A percentile compares a stretch with the other conserved stretches of the same genome.
Evolutionary conservation across 1,284 basidiomycete genomes (phyloP).

Genomic region (Ceratobasidium sp.): DNA sequence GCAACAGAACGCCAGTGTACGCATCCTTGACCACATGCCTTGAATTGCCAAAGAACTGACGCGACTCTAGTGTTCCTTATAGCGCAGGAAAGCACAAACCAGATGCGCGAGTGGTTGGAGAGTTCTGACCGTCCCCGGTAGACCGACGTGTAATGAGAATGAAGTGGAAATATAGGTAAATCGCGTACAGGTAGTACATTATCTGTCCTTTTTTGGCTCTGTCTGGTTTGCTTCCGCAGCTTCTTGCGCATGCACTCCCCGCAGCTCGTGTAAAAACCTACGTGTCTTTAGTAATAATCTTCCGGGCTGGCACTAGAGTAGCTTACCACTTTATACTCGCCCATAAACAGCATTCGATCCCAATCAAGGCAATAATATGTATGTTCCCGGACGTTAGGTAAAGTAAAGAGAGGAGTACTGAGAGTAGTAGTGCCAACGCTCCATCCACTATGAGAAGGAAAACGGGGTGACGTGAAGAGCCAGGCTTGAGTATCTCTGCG

Average conservation of each 20-base stretch:
- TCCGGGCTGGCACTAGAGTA: constrained; percentile 6
- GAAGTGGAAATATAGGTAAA: constrained; percentile 26
- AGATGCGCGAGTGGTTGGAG: constrained; percentile 87
- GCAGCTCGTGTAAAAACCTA: constrained; percentile 59
- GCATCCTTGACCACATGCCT: constrained; percentile 54
- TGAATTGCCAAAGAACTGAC: not conserved
- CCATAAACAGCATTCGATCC: constrained; percentile 75
- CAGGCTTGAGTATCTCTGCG: constrained; percentile 72
- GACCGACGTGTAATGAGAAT: constrained; percentile 57
- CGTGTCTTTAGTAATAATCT: not conserved
- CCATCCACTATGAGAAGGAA: constrained; percentile 75
- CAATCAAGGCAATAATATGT: constrained; percentile 73
- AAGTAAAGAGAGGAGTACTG: constrained; percentile 69
- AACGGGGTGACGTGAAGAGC: constrained; percentile 77
- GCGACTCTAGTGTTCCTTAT: constrained; percentile 76
- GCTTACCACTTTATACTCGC: constrained; percentile 80
- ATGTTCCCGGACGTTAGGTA: constrained; percentile 70
- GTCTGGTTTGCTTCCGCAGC: constrained; percentile 44
- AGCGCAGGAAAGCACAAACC: constrained; percentile 82
- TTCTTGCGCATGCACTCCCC: constrained; percentile 37
- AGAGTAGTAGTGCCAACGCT: constrained; percentile 68
- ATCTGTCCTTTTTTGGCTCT: constrained; percentile 52
- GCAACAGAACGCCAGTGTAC: constrained; percentile 87
- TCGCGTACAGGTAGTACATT: constrained; percentile 47
- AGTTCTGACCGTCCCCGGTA: constrained; percentile 63